phyloP scores from a whole-genome alignment of 2,329 filamentous ascomycete species.

The Malbranchea zuffiana region DNA sequence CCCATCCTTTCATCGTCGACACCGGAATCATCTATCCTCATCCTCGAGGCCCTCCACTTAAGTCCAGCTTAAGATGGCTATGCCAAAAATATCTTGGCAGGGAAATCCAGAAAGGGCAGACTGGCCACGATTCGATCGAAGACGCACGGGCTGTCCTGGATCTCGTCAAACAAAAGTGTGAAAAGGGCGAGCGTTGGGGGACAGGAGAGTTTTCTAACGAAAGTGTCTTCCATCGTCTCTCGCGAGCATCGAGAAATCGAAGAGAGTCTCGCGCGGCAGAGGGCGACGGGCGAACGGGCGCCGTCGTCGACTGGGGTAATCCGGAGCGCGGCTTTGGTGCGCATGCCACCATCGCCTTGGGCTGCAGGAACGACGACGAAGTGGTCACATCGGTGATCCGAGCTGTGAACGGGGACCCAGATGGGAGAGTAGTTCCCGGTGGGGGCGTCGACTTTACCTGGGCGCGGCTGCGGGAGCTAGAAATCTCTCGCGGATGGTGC shows the following conservation, averaged over 20 bases:
- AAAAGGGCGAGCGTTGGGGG: constrained; percentile 81
- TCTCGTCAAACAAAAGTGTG: constrained; percentile 88
- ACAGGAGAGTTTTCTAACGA: constrained; percentile 68
- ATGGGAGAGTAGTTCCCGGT: constrained; percentile 34
- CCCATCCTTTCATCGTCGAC: constrained; percentile 88
- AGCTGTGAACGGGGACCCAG: constrained; percentile 40
- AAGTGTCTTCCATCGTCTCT: constrained; percentile 77
- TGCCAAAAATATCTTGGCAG: constrained; percentile 73
- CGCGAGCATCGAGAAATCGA: constrained; percentile 38
- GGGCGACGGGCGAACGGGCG: constrained; percentile 34
- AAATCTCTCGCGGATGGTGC: constrained; percentile 51
- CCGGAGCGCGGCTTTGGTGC: constrained; percentile 52
- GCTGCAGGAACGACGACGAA: constrained; percentile 46
- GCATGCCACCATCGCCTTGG: constrained; percentile 45
- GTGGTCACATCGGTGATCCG: constrained; percentile 47
- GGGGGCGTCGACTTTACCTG: constrained; percentile 52
- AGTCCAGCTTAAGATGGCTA: constrained; percentile 82
- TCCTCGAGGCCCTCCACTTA: constrained; percentile 76
- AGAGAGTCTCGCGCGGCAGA: constrained; percentile 16
- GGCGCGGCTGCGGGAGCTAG: constrained; percentile 52
- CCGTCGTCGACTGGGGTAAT: constrained; percentile 81
- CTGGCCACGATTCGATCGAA: constrained; percentile 84
- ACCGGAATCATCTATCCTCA: constrained; percentile 86
- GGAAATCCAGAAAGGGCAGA: constrained; percentile 72
- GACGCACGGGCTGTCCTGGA: constrained; percentile 86